Evolutionary conservation across 1,284 basidiomycete genomes (phyloP), one percentile per base, ranked within the genome.

Genomic region (Leccinum solheimii): DNA sequence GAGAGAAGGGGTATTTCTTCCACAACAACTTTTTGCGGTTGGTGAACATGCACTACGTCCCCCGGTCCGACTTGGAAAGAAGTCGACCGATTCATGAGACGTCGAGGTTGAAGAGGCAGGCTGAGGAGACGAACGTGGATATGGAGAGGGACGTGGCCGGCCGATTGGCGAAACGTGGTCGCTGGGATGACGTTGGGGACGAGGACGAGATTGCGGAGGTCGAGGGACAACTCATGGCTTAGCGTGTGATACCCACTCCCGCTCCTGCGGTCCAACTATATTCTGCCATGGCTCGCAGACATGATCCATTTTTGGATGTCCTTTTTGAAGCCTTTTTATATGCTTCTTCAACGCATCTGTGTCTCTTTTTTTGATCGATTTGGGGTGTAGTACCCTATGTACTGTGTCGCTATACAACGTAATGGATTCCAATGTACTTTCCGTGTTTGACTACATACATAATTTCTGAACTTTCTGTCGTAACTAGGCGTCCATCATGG

Each of bases 151-250:
- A 34, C n/a, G 23, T 16, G 34, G 36, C 9, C 9, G 19, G 19
- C 8, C 34, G 36, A 14, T 14, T 62, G 48, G 8, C 7, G 6
- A 62, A 62, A 60, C 45, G 59, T 6, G 26, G 58, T 27, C 58
- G 36, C 21, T 26, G 48, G 43, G 36, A 60, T 16, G 58, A 60
- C 1, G 13, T 48, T 59, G 58, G 43, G 59, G 58, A 59, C 27
- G 58, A 59, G 13, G 58, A 43, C 19, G 59, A 56, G 38, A 56
- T 56, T 11, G 49, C 36, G 5, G 48, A 60, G 11, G 36, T 60
- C 8, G 49, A 61, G 21, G 40, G 45, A 30, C 60, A 62, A 11
- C 51, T 56, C 21, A 23, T 36, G 59, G 34, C 8, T 52, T 52
- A 27, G 8, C 14, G 14, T 16, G 36, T 14, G 8, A 27, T 14